Evolutionary conservation across 2,329 filamentous ascomycete species (phyloP).

Genomic region (Aspergillus udagawae): DNA sequence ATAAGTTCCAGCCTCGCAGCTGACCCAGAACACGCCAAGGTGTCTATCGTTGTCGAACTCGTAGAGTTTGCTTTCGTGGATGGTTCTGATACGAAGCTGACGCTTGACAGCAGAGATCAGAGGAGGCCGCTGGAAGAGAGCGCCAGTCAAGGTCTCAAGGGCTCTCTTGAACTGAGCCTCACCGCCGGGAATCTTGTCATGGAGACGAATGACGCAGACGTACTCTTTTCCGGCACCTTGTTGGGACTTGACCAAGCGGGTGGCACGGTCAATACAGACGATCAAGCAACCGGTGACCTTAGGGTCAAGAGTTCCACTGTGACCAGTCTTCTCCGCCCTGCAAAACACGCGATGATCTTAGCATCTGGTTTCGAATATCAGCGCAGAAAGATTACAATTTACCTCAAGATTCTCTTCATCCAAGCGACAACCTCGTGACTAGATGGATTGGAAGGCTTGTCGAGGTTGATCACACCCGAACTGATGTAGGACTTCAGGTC

Average conservation of each 20-base stretch:
- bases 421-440: constrained; percentile 98
- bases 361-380: constrained; percentile 4
- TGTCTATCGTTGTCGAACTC: constrained; percentile 99
- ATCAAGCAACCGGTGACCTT: constrained; percentile 97
- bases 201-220: constrained; percentile 88
- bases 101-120: constrained; percentile 98
- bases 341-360: constrained; percentile 14
- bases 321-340: constrained; percentile 91
- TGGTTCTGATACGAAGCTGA: constrained; percentile 95
- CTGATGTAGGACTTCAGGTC: constrained; percentile 97
- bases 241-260: constrained; percentile 96
- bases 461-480: constrained; percentile 96
- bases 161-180: constrained; percentile 90
- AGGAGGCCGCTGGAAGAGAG: constrained; percentile 93
- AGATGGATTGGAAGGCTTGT: constrained; percentile 96
- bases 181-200: constrained; percentile 91
- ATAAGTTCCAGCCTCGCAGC: constrained; percentile 97
- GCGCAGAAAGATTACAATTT: constrained; percentile 26
- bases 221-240: constrained; percentile 99
- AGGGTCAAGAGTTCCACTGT: constrained; percentile 96
- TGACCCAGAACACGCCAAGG: constrained; percentile 98
- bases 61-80: constrained; percentile 92
- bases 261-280: constrained; percentile 93
- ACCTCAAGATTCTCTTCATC: constrained; percentile 96
- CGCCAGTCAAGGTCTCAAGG: constrained; percentile 92